Conservation (phyloP, 441 rosid species). For the Croton laevigatus region DNA sequence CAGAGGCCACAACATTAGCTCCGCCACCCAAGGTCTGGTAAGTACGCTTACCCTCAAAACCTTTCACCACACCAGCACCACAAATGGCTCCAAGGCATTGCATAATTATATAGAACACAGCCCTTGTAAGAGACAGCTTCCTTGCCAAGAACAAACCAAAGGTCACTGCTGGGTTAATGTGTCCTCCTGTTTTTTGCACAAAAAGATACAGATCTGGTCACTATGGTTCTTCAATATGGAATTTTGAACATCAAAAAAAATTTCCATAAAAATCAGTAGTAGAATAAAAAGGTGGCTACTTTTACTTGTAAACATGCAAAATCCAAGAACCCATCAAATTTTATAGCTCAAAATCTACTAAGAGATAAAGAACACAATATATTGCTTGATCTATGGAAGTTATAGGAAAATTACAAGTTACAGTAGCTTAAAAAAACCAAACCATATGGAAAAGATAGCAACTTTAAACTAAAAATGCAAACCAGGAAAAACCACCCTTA, state of each 20-base stretch:
- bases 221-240: not conserved
- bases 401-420: too few relatives aligned
- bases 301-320: not conserved
- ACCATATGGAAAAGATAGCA: not conserved
- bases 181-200: slow-evolving; percentile 54
- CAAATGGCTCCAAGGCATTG: slow-evolving; percentile 89
- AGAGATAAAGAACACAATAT: too few relatives aligned
- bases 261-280: not conserved
- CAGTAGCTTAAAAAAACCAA: not conserved
- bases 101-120: slow-evolving; percentile 75
- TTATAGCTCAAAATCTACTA: too few relatives aligned
- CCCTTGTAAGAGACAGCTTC: slow-evolving; percentile 76
- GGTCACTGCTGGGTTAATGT: slow-evolving; percentile 87
- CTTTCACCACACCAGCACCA: slow-evolving; percentile 91
- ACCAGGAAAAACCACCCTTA: not conserved
- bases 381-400: too few relatives aligned
- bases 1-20: slow-evolving; percentile 56
- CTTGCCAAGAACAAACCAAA: slow-evolving; percentile 76
- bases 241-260: not conserved
- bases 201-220: slow-evolving; percentile 23
- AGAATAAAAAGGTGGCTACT: not conserved
- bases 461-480: not conserved
- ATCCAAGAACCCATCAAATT: not conserved
- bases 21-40: slow-evolving; percentile 49
- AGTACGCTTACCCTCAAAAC: slow-evolving; percentile 41